Evolutionary conservation across 106 monocot species (phyloP), one percentile per base, ranked within the genome.

Genomic region (Agapanthus africanus): DNA sequence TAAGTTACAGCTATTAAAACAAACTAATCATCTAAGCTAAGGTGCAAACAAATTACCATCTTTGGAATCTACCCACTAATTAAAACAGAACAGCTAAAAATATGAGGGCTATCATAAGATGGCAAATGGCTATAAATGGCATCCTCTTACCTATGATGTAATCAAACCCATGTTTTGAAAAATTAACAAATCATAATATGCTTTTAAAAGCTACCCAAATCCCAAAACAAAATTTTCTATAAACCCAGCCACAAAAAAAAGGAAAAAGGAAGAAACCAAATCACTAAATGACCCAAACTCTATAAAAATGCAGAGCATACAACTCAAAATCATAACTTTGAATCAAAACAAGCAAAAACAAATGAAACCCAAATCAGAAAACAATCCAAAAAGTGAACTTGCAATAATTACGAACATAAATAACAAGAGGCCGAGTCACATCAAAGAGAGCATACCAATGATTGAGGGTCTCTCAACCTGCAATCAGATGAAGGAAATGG

Each of bases 361-460:
- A 39, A 27, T 3, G 16, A 57, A 39, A 70, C 70, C 70, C 70
- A 57, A 16, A 19, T 54, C 56, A 26, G 0, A 14, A 56, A 70
- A 57, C 56, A n/a, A 25, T 39, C 56, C 11, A 41, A 40, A 37
- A 23, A 49, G 18, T 18, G 0, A 4, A 14, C 16, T 14, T 19
- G 18, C 33, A 34, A 60, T 32, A n/a, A 18, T 23, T 60, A 34
- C 9, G 15, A 30, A 40, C 16, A 25, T 30, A 67, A 44, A 31
- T 16, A 27, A 68, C 44, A 50, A 7, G 31, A 61, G 40, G 9
- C 6, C 30, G 11, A n/a, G n/a, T n/a, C n/a, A n/a, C n/a, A n/a
- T n/a, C n/a, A 60, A 71, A 18, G 19, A 28, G 66, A 13, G 6
- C 66, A 44, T 68, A 68, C 68, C 68, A 68, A 68, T 68, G 49